Base-by-base conservation (phyloP, 2,329 filamentous ascomycete genomes). In the Fusarium napiforme region DNA sequence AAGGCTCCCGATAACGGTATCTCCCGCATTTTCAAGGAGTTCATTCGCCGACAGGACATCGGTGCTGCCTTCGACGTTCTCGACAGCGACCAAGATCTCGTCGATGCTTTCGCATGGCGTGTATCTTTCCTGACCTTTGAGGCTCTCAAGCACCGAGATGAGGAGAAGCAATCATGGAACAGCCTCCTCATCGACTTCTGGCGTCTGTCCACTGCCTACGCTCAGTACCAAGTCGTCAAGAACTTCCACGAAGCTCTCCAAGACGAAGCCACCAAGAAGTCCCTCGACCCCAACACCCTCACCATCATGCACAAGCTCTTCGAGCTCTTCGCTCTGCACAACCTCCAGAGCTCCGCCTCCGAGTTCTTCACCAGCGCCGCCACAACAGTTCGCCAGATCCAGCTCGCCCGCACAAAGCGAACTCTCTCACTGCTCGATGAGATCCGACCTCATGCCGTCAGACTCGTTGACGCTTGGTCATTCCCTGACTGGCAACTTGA, bases 401-500 rank as follows among this genome's bases (percentile, higher is more conserved):
- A 89, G 67, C 87, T 94, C 15, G 88, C 91, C 2, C 86, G 91
- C 67, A 91, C 89, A 4, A 92, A 88, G 78, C 87, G 89, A 11
- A 91, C 93, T 9, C 91, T 93, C 86, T 89, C 88, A 77, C 84
- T 95, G 23, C 84, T 95, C 9, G 89, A 91, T 65, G 91, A 93
- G 70, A 90, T 95, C 68, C 86, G 93, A 10, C 93, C 93, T 7
- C 93, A 95, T 78, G 92, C 93, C 2, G 86, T 95, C 19, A 82
- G 89, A 16, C 83, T 95, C 16, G 92, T 94, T 1, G 93, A 95
- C 77, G 85, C 91, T 0, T 95, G 93, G 93, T 88, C 89, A 68
- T 93, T 95, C 82, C 90, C 92, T 3, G 93, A 95, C 79, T 95
- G 91, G 91, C 91, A 93, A 76, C 86, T 95, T 5, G 92, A 95